Base-by-base conservation (phyloP, 768 basidiomycete genomes). In the Lactarius hatsudake region DNA sequence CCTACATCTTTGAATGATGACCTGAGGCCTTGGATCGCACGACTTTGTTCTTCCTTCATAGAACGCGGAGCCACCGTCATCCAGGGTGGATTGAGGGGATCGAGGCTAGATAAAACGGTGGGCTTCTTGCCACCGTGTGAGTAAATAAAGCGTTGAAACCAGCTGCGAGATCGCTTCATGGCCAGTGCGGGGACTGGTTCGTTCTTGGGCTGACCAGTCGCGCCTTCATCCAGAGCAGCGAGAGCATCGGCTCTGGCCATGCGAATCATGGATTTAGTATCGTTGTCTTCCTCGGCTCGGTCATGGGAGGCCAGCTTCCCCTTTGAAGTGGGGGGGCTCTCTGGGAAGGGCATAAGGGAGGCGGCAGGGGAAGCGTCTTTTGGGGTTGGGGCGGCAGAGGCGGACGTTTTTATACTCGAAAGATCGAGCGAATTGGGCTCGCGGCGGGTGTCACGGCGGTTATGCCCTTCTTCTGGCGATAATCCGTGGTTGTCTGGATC, bases 1-100 rank as follows among this genome's bases (percentile, higher is more conserved):
- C 91, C 91, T 30, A 93, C 91, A 62, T 89, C 90, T 75, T 87
- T 86, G 79, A 94, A 93, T 3, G 90, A 91, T 67, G 83, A 83
- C 68, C 87, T 87, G 32, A 94, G 76, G 69, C 86, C 88, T 63
- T 84, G 83, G 62, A 91, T 85, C 32, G 88, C 85, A 59, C 85
- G 83, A 72, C 87, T 84, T 15, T 86, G 83, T 66, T 87, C 84
- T 73, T 93, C 91, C 64, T 86, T 84, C 74, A 85, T 83, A 55
- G 82, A 81, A 54, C 89, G 83, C 3, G 86, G 83, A 9, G 86
- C 83, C 64, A 89, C 81, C 43, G 81, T 81, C 61, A 92, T 76
- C 92, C 91, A 94, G 8, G 83, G 83, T 17, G 83, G 83, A 10
- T 74, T 75, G 67, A 62, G 58, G 45, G 68, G 65, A 3, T 76